Evolutionary conservation across 2,329 filamentous ascomycete species (phyloP), one percentile per base, ranked within the genome.

Genomic region (Nemania sp.): DNA sequence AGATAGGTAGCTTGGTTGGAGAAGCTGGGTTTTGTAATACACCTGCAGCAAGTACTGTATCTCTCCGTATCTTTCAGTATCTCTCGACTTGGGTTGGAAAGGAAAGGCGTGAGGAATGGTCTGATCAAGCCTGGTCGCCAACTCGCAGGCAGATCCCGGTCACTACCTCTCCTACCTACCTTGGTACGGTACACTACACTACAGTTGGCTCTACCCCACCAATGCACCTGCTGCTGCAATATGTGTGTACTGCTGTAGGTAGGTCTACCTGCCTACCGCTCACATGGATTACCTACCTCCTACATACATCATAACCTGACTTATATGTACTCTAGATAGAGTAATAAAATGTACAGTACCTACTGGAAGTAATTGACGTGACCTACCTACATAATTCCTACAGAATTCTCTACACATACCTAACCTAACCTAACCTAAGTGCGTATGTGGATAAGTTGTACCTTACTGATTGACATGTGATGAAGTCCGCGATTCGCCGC

Each of bases 101-200:
- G 38, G 35, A 41, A 45, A 45, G 18, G 41, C 7, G 6, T 18
- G 22, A 35, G 38, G 41, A 54, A 58, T 66, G 57, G 59, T 29
- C 58, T 66, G 62, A 66, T 54, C 57, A 29, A 18, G 47, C 49
- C 26, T 24, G 59, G 47, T 43, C 41, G 41, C 43, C 56, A 59
- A 58, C 49, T 60, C 53, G 62, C 66, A 69, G 66, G 62, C 45
- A 53, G 38, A 66, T 65, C 66, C 66, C 62, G 49, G 66, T 49
- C 62, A 26, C 38, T 29, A 54, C 20, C n/a, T n/a, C n/a, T n/a
- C n/a, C n/a, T n/a, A n/a, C n/a, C n/a, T n/a, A n/a, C n/a, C n/a
- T n/a, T n/a, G 20, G 3, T 27, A 3, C 11, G 5, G 45, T 35
- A 35, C 32, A n/a, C 32, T 8, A 35, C 32, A 7, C 32, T 35